Base-by-base conservation (phyloP, 164 flowering plant genomes). In the Umbellularia californica region DNA sequence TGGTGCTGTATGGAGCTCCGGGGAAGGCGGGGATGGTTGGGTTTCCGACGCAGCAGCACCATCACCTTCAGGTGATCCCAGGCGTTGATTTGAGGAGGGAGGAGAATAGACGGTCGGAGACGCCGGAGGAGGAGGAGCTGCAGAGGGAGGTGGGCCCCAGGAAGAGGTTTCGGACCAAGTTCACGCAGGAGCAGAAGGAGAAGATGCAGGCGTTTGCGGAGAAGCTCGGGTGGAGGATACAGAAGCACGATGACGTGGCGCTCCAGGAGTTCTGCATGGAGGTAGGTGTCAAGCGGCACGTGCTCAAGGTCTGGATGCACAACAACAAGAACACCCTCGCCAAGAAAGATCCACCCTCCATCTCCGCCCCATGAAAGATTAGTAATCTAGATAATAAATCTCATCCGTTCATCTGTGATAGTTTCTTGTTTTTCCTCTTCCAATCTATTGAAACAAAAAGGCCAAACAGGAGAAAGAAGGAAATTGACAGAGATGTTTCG, bases 231-330 rank as follows among this genome's bases (percentile, higher is more conserved):
- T 84, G 86, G 86, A 78, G 77, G 69, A 66, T 84, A 50, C 82
- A 76, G 77, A 81, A 77, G 80, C 82, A 76, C 22, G 84, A 84
- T 25, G 83, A 76, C 65, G 80, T 50, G 24, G 82, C 74, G 55
- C 73, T 80, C 2, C 71, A 74, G 75, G 52, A 76, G 72, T 84
- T 84, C 70, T 84, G 86, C 72, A 68, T 58, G 73, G 84, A 81
- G 65, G 50, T 79, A 10, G 86, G 86, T 11, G 79, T 84, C 41
- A 75, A 77, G 75, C 73, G 86, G 69, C 76, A 78, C 25, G 83
- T 81, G 17, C 75, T 84, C 33, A 81, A 84, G 72, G 97, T 92
- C 0, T 92, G 97, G 97, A 92, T 92, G 97, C 97, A 92, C 66
- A 92, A 92, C 82, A 90, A 92, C 82, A 92, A 92, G 87, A 85